These are phyloP conservation scores for Epichloe baconii DNA, from an alignment of 2,329 filamentous ascomycete species.

Conservation along the genomic window DNA sequence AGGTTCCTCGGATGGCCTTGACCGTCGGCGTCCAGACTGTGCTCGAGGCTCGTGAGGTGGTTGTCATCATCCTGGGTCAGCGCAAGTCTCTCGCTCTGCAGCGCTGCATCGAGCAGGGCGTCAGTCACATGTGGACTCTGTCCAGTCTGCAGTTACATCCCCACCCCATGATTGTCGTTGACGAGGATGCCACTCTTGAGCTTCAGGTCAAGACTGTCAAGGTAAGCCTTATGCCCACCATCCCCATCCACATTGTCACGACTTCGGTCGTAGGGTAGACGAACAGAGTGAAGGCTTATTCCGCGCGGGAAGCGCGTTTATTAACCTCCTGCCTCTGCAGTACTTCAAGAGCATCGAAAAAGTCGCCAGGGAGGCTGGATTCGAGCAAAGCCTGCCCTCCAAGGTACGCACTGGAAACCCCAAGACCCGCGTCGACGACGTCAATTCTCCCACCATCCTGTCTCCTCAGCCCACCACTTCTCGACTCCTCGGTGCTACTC, in stretches of 20 bases:
- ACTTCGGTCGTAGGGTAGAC: no score
- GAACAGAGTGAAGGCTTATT: no score
- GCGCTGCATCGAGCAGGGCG: slow-evolving; percentile 65
- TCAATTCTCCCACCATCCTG: slow-evolving; percentile 31
- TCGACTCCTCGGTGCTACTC: slow-evolving; percentile 38
- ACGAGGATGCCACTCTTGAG: slow-evolving; percentile 66
- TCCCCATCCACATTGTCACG: no score
- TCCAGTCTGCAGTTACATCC: slow-evolving; percentile 70
- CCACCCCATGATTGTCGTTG: slow-evolving; percentile 70
- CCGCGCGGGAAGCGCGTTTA: not conserved
- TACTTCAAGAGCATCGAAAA: slow-evolving; percentile 63
- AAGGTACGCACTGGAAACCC: slow-evolving; percentile 41
- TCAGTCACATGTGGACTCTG: slow-evolving; percentile 87
- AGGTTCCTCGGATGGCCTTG: slow-evolving; percentile 70
- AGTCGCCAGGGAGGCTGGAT: slow-evolving; percentile 42
- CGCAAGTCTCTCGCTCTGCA: slow-evolving; percentile 72
- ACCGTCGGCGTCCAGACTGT: slow-evolving; percentile 79
- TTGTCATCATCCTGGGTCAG: slow-evolving; percentile 69
- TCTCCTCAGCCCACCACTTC: slow-evolving; percentile 44
- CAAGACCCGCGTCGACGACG: slow-evolving; percentile 29
- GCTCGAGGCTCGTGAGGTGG: slow-evolving; percentile 67
- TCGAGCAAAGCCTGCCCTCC: slow-evolving; percentile 44
- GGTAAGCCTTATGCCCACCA: slow-evolving; percentile 20
- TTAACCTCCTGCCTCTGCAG: slow-evolving; percentile 16
- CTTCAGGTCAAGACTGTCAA: slow-evolving; percentile 62